A percentile compares a stretch with the other conserved stretches of the same genome.
Evolutionary conservation across 1,284 basidiomycete genomes (phyloP).

Genomic region (Cryptococcus depauperatus): DNA sequence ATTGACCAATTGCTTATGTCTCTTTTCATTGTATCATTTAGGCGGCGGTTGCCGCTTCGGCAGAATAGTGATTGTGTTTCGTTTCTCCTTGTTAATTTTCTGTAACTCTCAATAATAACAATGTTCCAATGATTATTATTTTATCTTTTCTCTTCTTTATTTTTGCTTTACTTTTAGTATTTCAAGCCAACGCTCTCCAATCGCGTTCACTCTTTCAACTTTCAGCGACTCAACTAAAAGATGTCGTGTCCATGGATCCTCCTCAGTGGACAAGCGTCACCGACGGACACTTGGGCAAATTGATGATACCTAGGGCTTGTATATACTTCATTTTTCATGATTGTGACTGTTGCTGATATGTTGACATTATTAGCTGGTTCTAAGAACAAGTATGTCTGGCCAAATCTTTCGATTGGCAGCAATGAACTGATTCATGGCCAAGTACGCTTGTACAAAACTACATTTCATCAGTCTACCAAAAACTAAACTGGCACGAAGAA

Average conservation of each 20-base stretch:
- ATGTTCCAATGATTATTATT: too few species aligned
- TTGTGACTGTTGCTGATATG: not conserved
- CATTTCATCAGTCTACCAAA: slow-evolving; percentile 59
- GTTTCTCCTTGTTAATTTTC: too few species aligned
- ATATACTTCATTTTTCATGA: slow-evolving; percentile 33
- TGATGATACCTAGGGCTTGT: slow-evolving; percentile 75
- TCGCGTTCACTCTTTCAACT: not conserved
- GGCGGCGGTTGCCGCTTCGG: too few species aligned
- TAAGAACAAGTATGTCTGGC: slow-evolving; percentile 32
- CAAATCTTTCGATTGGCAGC: too few species aligned
- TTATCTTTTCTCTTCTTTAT: too few species aligned
- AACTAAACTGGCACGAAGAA: slow-evolving; percentile 76
- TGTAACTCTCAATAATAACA: too few species aligned
- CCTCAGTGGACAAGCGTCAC: slow-evolving; percentile 32
- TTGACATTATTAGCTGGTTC: slow-evolving; percentile 31
- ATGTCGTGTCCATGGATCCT: slow-evolving; percentile 24
- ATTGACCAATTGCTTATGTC: too few species aligned
- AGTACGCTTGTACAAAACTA: slow-evolving; percentile 72
- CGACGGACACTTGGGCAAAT: slow-evolving; percentile 59
- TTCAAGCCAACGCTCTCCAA: not conserved
- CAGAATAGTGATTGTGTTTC: too few species aligned
- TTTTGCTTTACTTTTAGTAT: not conserved
- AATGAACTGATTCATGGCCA: slow-evolving; percentile 26
- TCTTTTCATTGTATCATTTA: too few species aligned
- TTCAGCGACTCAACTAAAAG: slow-evolving; percentile 10